These are phyloP conservation scores for Neonectria faginata DNA, from an alignment of 2,329 filamentous ascomycete genomes.

Conservation along the genomic window DNA sequence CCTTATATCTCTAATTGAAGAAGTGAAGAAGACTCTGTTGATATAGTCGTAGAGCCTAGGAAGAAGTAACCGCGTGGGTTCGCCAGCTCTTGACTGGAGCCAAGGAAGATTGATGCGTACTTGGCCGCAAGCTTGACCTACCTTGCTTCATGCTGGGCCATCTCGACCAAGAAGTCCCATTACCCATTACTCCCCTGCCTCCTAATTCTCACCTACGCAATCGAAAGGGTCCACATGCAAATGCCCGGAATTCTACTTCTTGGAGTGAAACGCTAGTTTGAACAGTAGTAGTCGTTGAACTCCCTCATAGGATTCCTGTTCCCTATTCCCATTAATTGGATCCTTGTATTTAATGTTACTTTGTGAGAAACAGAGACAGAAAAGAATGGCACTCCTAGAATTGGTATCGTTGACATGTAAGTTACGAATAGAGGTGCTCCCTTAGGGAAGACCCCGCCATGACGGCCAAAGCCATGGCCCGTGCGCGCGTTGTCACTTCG, in stretches of 20 bases:
- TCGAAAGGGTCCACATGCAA: background rate
- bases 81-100: no score
- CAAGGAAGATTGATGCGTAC: background rate
- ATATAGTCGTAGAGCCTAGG: no score
- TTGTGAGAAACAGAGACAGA: background rate
- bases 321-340: background rate
- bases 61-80: no score
- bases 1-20: no score
- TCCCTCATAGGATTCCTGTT: no score
- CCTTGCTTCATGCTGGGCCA: background rate
- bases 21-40: no score
- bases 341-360: background rate
- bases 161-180: background rate
- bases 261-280: no score
- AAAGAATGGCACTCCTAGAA: no score
- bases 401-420: no score
- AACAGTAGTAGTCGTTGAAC: no score
- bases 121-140: background rate
- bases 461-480: conserved; percentile 6
- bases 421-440: background rate
- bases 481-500: conserved; percentile 15
- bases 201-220: background rate
- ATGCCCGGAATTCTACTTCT: no score
- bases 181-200: background rate
- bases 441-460: background rate